Conservation (phyloP, 306 rosid species). For the Canavalia ensiformis region DNA sequence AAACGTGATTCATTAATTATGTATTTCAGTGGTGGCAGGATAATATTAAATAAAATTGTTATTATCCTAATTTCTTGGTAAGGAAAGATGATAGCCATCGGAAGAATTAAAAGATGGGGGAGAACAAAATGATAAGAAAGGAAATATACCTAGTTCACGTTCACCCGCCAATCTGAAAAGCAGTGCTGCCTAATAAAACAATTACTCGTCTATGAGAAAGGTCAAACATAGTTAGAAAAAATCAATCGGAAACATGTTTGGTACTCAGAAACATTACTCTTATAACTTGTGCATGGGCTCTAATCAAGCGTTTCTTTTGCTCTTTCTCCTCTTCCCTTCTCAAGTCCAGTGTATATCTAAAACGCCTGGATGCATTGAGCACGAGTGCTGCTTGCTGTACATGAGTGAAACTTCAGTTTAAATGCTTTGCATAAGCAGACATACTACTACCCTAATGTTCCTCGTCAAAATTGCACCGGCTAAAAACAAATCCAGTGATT, state of each 20-base stretch:
- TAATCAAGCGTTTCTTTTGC: slow-evolving; percentile 78
- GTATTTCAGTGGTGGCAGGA: slow-evolving; percentile 12
- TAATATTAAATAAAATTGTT: background rate
- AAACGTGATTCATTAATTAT: slow-evolving; percentile 9
- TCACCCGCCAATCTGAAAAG: slow-evolving; percentile 97
- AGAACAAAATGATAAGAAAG: slow-evolving; percentile 31
- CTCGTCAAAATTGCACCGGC: slow-evolving; percentile 23
- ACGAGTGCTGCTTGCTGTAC: slow-evolving; percentile 97
- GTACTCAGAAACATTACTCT: slow-evolving; percentile 70
- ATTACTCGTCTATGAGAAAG: slow-evolving; percentile 53
- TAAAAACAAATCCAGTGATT: slow-evolving; percentile 15
- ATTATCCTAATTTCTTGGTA: slow-evolving; percentile 29
- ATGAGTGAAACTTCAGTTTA: slow-evolving; percentile 51
- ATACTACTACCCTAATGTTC: slow-evolving; percentile 9
- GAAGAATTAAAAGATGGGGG: slow-evolving; percentile 16
- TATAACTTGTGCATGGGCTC: slow-evolving; percentile 99
- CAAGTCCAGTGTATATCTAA: slow-evolving; percentile 92
- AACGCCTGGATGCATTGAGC: slow-evolving; percentile 94
- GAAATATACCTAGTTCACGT: slow-evolving; percentile 70
- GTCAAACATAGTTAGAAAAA: slow-evolving; percentile 11
- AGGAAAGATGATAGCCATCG: slow-evolving; percentile 36
- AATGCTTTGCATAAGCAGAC: slow-evolving; percentile 42
- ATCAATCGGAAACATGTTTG: slow-evolving; percentile 13
- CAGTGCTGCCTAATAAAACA: slow-evolving; percentile 81
- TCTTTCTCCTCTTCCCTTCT: slow-evolving; percentile 81